Base-by-base conservation (phyloP, 1,139 yeast species). In the Pneumocystis oryctolagi region DNA sequence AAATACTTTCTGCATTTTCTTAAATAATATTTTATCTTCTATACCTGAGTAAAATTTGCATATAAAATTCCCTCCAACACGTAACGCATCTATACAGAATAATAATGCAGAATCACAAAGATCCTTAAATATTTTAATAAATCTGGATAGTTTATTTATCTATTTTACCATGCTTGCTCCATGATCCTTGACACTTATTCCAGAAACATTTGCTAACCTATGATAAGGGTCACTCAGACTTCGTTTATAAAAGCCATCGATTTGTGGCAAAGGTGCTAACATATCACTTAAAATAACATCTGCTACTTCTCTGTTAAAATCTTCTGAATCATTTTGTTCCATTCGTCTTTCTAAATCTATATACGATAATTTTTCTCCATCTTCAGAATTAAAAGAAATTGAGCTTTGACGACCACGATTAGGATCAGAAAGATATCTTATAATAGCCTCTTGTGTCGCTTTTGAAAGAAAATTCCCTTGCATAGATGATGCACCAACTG, bases 71-170 rank as follows among this genome's bases (percentile, higher is more conserved):
- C 98, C 98, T 9, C 80, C 80, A 14, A 84, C 82, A 66, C 79
- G 82, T 63, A 92, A 74, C 2, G 85, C 72, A 65, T 84, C 88
- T 62, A 87, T 80, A 2, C 89, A 84, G 64, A 90, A 79, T 16
- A 88, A 77, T 65, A 92, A 75, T 0, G 96, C 90, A 0, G 97
- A 96, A 71, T 92, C 97, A 67, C 97, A 92, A 63, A 92, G 75
- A 72, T 90, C 96, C 81, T 82, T 66, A 47, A 35, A 53, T 30
- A 25, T 59, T 58, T 30, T 53, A 47, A 8, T 28, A 58, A 28
- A 25, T 37, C 30, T 20, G 6, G 14, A 12, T 18, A 73, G n/a
- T 47, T 47, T 25, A 25, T 47, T 14, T 12, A 25, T 47, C n/a
- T n/a, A 20, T 47, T 34, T 34, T 47, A 47, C 55, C 55, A 47